Percentiles rank a stretch among this genome's conserved stretches.
phyloP scores from a whole-genome alignment of 805 yeast species.

The Candida broadrunensis region DNA sequence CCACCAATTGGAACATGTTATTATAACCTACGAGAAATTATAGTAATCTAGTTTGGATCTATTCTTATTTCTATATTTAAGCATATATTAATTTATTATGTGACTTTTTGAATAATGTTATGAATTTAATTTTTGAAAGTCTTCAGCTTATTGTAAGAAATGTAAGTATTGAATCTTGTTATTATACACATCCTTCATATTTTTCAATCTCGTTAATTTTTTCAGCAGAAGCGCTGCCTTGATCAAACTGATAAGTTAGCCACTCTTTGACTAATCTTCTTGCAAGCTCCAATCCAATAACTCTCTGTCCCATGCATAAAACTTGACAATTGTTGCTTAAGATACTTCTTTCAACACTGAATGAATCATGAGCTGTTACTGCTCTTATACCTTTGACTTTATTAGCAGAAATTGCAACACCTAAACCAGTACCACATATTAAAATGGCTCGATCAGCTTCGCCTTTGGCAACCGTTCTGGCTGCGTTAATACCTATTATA shows the following conservation, averaged over 20 bases:
- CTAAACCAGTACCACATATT: conserved; percentile 49
- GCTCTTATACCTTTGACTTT: conserved; percentile 47
- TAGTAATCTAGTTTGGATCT: neutral
- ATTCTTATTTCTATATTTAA: neutral
- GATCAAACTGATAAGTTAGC: conserved; percentile 41
- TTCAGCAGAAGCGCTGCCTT: conserved; percentile 36
- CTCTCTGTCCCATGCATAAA: conserved; percentile 48
- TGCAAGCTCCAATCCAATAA: conserved; percentile 43
- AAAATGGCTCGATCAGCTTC: conserved; percentile 45
- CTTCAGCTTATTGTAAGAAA: no score
- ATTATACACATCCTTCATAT: conserved; percentile 16
- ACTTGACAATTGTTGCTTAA: conserved; percentile 43
- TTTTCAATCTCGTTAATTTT: conserved; percentile 32
- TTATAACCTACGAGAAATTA: conserved; percentile 3
- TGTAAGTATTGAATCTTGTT: neutral
- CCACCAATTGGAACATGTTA: conserved; percentile 7
- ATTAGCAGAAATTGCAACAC: conserved; percentile 48
- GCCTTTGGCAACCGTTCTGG: conserved; percentile 35
- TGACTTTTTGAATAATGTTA: no score
- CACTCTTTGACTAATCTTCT: conserved; percentile 43
- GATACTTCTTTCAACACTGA: conserved; percentile 44
- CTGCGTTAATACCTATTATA: conserved; percentile 41
- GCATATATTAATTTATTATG: neutral
- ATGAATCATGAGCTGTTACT: conserved; percentile 47
- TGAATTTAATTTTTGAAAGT: no score